phyloP scores from a whole-genome alignment of 257 asterid species.

The Solanum chiquidenum region DNA sequence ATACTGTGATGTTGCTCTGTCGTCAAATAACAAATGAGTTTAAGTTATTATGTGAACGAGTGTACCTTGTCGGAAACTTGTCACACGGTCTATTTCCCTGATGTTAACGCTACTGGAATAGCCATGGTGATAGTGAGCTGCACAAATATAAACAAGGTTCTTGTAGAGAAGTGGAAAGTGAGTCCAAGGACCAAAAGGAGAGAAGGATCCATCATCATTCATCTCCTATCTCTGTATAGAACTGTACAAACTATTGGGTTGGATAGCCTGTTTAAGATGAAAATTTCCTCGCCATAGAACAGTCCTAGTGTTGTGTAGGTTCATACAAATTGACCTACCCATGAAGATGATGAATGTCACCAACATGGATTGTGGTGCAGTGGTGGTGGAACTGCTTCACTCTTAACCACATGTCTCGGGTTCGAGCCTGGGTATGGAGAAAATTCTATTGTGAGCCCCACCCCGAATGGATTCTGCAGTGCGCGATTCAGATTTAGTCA shows the following conservation, averaged over 20 bases:
- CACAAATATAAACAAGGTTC: slow-evolving; percentile 42
- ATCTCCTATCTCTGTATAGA: slow-evolving; percentile 65
- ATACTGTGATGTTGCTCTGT: slow-evolving; percentile 70
- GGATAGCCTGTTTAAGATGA: neutral
- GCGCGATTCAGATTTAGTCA: fast-evolving
- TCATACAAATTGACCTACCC: neutral
- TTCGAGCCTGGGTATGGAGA: too few relatives aligned
- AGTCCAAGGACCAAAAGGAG: slow-evolving; percentile 62
- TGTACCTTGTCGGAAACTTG: slow-evolving; percentile 42
- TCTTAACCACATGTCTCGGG: too few relatives aligned
- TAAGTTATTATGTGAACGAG: slow-evolving; percentile 36
- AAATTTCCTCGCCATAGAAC: neutral
- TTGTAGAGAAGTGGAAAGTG: slow-evolving; percentile 75
- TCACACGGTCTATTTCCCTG: slow-evolving; percentile 74
- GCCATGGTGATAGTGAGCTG: slow-evolving; percentile 48
- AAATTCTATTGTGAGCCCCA: too few relatives aligned
- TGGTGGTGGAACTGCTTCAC: neutral
- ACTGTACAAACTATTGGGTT: slow-evolving; percentile 13
- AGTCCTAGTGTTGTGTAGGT: neutral
- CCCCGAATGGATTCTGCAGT: neutral
- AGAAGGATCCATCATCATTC: slow-evolving; percentile 44
- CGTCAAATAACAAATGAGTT: slow-evolving; percentile 61
- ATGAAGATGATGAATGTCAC: neutral
- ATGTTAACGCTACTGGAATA: slow-evolving; percentile 51
- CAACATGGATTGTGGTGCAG: neutral